Conservation (phyloP, 805 yeast species). For the Vanderwaltozyma tropicalis region DNA sequence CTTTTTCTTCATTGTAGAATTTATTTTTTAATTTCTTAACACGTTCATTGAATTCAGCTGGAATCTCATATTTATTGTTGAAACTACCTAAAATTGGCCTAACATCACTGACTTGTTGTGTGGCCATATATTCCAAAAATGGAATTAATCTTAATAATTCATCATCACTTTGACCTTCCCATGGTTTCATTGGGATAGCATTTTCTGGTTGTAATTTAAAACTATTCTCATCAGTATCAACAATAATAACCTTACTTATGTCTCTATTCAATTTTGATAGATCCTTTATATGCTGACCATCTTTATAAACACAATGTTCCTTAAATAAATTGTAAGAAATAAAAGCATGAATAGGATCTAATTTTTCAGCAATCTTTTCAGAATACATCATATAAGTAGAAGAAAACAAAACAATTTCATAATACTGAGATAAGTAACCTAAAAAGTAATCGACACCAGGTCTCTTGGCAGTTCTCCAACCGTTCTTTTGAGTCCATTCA, state of each 20-base stretch:
- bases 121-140: slow-evolving; percentile 86
- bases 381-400: slow-evolving; percentile 77
- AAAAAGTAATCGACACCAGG: slow-evolving; percentile 96
- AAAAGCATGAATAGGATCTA: slow-evolving; percentile 88
- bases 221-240: slow-evolving; percentile 68
- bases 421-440: slow-evolving; percentile 89
- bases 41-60: slow-evolving; percentile 72
- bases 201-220: slow-evolving; percentile 85
- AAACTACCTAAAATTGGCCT: slow-evolving; percentile 77
- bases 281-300: slow-evolving; percentile 86
- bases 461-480: slow-evolving; percentile 98
- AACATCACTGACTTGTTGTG: slow-evolving; percentile 75
- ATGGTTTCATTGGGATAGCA: slow-evolving; percentile 72
- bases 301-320: slow-evolving; percentile 78
- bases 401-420: slow-evolving; percentile 87
- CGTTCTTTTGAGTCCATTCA: slow-evolving; percentile 82
- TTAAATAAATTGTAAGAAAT: slow-evolving; percentile 79
- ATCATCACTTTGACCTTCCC: slow-evolving; percentile 85
- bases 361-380: slow-evolving; percentile 72
- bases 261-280: slow-evolving; percentile 86
- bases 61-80: slow-evolving; percentile 51
- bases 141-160: slow-evolving; percentile 74
- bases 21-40: slow-evolving; percentile 65
- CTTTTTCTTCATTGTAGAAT: slow-evolving; percentile 47
- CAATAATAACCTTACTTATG: slow-evolving; percentile 61